Percentiles rank a stretch among this genome's conserved stretches.
These are phyloP conservation scores for Tagetes patula DNA, from an alignment of 129 eudicot genomes.

Conservation along the genomic window DNA sequence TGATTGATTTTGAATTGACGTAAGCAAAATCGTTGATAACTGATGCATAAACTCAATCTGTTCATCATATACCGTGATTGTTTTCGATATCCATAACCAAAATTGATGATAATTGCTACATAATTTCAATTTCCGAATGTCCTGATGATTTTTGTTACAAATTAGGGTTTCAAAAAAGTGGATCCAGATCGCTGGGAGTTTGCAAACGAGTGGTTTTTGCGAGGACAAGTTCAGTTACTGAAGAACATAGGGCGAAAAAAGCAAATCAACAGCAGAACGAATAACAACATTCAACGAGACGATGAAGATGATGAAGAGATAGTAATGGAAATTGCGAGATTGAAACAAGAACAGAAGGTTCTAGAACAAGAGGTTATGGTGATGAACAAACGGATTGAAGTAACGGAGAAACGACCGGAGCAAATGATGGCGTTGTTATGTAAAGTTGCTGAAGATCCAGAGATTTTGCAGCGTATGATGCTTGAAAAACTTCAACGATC, in stretches of 20 bases:
- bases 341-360: slow-evolving; percentile 62
- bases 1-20: no score
- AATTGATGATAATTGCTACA: no score
- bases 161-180: slow-evolving; percentile 50
- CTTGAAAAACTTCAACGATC: slow-evolving; percentile 43
- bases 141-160: not conserved
- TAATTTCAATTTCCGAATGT: no score
- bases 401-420: slow-evolving; percentile 71
- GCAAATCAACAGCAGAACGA: not conserved
- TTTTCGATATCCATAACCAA: no score
- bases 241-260: slow-evolving; percentile 42
- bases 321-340: slow-evolving; percentile 51
- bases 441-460: slow-evolving; percentile 84
- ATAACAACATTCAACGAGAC: slow-evolving; percentile 14
- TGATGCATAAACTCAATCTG: no score
- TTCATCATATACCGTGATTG: no score
- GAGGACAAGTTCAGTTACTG: slow-evolving; percentile 50
- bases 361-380: slow-evolving; percentile 55
- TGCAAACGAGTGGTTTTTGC: slow-evolving; percentile 42
- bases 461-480: slow-evolving; percentile 54
- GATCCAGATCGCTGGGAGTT: slow-evolving; percentile 57
- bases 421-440: slow-evolving; percentile 80
- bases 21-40: no score
- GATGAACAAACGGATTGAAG: slow-evolving; percentile 70
- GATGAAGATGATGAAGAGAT: slow-evolving; percentile 45